Percentiles rank a stretch among this genome's conserved stretches.
Conservation (phyloP, 2,329 filamentous ascomycete species). For the Coleophoma eucalyptorum region DNA sequence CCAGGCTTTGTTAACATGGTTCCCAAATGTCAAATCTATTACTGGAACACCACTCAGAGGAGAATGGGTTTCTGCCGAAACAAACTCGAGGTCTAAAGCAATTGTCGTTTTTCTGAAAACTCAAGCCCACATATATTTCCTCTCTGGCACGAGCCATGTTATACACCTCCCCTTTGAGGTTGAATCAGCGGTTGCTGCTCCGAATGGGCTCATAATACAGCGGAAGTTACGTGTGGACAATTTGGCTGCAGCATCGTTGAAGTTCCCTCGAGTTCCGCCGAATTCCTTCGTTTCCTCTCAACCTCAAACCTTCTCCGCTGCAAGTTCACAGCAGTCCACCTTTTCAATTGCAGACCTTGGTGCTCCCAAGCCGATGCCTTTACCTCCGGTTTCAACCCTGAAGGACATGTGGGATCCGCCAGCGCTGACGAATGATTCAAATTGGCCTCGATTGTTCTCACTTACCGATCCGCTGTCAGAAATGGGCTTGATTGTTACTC, state of each 20-base stretch:
- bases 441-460: slow-evolving; percentile 74
- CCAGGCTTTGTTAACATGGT: slow-evolving; percentile 84
- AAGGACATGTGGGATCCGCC: slow-evolving; percentile 56
- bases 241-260: slow-evolving; percentile 47
- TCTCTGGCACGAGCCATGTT: slow-evolving; percentile 82
- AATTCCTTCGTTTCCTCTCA: slow-evolving; percentile 81
- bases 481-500: slow-evolving; percentile 74
- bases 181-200: slow-evolving; percentile 78
- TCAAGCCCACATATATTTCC: slow-evolving; percentile 89
- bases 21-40: slow-evolving; percentile 44
- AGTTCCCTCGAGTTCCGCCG: slow-evolving; percentile 62
- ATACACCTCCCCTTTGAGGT: slow-evolving; percentile 94
- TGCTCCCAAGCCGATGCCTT: slow-evolving; percentile 49
- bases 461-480: slow-evolving; percentile 84
- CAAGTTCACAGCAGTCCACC: slow-evolving; percentile 43
- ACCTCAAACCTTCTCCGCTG: slow-evolving; percentile 45
- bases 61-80: slow-evolving; percentile 20
- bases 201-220: slow-evolving; percentile 81
- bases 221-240: slow-evolving; percentile 60
- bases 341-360: slow-evolving; percentile 56
- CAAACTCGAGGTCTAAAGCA: slow-evolving; percentile 49
- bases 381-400: slow-evolving; percentile 48
- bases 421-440: slow-evolving; percentile 48
- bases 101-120: slow-evolving; percentile 89
- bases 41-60: slow-evolving; percentile 14